Percentiles rank a stretch among this genome's conserved stretches.
Conservation (phyloP, 768 basidiomycete genomes). For the Pulveroboletus frians region DNA sequence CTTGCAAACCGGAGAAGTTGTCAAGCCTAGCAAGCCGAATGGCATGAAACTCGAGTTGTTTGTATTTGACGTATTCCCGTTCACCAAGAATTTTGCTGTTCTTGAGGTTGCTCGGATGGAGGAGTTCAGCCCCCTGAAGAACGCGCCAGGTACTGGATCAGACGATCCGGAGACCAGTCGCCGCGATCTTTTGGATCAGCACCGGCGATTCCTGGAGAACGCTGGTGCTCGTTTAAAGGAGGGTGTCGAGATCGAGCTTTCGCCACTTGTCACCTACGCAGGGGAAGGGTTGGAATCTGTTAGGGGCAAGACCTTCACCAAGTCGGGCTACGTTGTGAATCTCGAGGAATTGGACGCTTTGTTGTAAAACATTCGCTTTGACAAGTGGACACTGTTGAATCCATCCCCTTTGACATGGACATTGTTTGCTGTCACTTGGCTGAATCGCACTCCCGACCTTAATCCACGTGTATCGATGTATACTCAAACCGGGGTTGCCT, state of each 20-base stretch:
- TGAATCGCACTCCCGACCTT: background rate
- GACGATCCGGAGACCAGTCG: constrained; percentile 91
- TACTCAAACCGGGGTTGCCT: constrained; percentile 7
- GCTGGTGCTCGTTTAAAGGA: constrained; percentile 73
- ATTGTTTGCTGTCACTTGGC: background rate
- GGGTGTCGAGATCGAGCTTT: constrained; percentile 84
- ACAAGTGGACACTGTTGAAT: constrained; percentile 6
- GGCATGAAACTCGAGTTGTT: constrained; percentile 99
- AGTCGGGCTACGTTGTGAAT: constrained; percentile 62
- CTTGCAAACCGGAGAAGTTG: constrained; percentile 53
- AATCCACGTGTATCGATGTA: constrained; percentile 6
- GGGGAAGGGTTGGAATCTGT: constrained; percentile 84
- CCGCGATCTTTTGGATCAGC: constrained; percentile 83
- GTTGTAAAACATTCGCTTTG: constrained; percentile 33
- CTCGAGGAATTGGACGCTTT: constrained; percentile 71
- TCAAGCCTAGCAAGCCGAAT: constrained; percentile 89
- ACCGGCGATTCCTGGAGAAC: constrained; percentile 72
- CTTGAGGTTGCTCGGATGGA: constrained; percentile 83
- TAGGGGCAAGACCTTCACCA: constrained; percentile 73
- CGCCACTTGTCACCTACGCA: constrained; percentile 82
- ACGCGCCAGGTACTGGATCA: constrained; percentile 86
- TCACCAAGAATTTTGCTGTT: constrained; percentile 75
- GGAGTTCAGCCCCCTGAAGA: constrained; percentile 97
- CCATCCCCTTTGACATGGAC: background rate
- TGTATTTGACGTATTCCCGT: constrained; percentile 98